Base-by-base conservation (phyloP, 805 yeast genomes). In the Blastobotrys robertii region DNA sequence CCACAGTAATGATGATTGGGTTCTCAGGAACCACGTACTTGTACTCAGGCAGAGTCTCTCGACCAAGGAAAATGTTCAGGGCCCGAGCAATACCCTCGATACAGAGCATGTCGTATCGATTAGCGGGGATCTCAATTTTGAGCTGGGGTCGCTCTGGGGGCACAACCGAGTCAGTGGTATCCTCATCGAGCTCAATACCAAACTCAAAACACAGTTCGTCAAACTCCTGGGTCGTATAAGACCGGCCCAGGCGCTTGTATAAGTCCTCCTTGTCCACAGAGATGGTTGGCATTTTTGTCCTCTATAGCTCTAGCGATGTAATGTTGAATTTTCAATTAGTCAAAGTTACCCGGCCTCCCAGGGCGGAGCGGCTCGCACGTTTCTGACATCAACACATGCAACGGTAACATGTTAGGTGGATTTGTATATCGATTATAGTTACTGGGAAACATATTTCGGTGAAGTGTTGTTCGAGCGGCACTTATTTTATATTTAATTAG, bases 81-180 rank as follows among this genome's bases (percentile, higher is more conserved):
- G 97, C 90, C 60, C 86, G 94, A 1, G 97, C 87, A 64, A 92
- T 87, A 60, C 99, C 99, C 67, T 92, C 99, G 55, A 87, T 83
- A 71, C 98, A 94, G 52, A 92, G 77, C 88, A 92, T 79, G 64
- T 92, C 99, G 60, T 92, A 94, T 31, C 99, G 83, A 69, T 92
- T 92, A 49, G 99, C 99, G 45, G 96, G 97, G 50, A 94, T 80
- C 65, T 92, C 99, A 58, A 92, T 86, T 68, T 92, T 92, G 57
- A 85, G 74, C 66, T 90, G 94, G n/a, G 99, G 97, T 64, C 95
- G 81, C 65, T 85, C 95, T 59, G 90, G 97, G 44, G 86, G 72
- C 67, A 87, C 96, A 56, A 55, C 59, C 38, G 75, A 79, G 31
- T 82, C 85, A 35, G 94, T 84, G 60, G 95, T 86, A 64, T 94